Evolutionary conservation across 345 rosid genomes (phyloP), one percentile per base, ranked within the genome.

Genomic region (Linum tenue): DNA sequence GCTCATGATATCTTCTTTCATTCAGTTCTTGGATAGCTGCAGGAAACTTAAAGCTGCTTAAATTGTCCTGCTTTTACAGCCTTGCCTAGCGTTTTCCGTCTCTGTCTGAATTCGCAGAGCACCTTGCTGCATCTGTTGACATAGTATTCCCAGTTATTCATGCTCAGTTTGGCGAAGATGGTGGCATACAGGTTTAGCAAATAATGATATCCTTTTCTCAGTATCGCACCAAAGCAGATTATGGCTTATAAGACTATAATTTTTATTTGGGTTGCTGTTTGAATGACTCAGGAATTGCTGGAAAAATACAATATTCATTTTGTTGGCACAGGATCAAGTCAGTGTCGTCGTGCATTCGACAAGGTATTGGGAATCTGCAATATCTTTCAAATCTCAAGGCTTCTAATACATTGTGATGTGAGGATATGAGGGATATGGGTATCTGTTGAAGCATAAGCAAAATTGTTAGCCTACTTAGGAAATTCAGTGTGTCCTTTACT

Each of bases 161-260:
- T 59, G 98, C 97, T 72, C 84, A 68, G 51, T 92, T 81, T 73
- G 98, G 98, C 59, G 98, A 92, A 90, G 98, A 90, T 73, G 97
- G 98, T 50, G 91, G 96, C 66, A 86, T 92, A 75, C 98, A 90
- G 98, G 98, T 88, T 65, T 44, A 56, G 7, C 71, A 40, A 63
- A 16, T 37, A 63, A 31, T 22, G 31, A 22, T 63, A 73, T 17
- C 68, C 35, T 56, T 65, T 59, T 48, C 14, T 48, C 22, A 1
- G 31, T 55, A 51, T 12, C 15, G 36, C 8, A 44, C 22, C 31
- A 36, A 22, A 37, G 15, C 3, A 22, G 38, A 53, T 41, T 14
- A 31, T 41, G 4, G 6, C 35, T 61, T 9, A 62, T 62, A 40
- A 56, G 71, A 69, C 39, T 55, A 39, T 22, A 2, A 11, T 16